A percentile compares a stretch with the other conserved stretches of the same genome.
These are phyloP conservation scores for Coemansia sp. DNA, from an alignment of 192 early-diverging fungal species.

Conservation along the genomic window DNA sequence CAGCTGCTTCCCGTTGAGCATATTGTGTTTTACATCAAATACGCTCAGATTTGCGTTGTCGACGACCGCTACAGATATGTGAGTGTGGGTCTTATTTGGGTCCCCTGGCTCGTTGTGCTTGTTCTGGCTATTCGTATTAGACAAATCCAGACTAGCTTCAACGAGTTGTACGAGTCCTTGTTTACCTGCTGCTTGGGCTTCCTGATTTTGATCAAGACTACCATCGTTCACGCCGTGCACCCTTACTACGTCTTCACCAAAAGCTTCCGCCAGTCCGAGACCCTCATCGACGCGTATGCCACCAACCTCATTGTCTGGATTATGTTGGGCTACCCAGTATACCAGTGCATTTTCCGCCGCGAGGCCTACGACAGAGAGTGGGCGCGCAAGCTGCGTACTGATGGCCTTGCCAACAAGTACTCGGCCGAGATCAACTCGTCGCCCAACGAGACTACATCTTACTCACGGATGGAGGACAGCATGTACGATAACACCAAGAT, in stretches of 20 bases:
- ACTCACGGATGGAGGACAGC: slow-evolving; percentile 10
- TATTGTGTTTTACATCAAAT: slow-evolving; percentile 7
- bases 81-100: slow-evolving; percentile 27
- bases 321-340: slow-evolving; percentile 21
- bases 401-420: slow-evolving; percentile 15
- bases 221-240: slow-evolving; percentile 15
- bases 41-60: slow-evolving; percentile 15
- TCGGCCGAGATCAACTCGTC: slow-evolving; percentile 2
- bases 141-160: slow-evolving; percentile 19
- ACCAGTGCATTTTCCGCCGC: slow-evolving; percentile 13
- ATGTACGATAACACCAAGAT: slow-evolving; percentile 6
- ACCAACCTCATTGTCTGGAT: slow-evolving; percentile 13
- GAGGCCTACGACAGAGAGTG: slow-evolving; percentile 21
- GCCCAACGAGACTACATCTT: slow-evolving; percentile 1
- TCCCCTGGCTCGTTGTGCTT: slow-evolving; percentile 6
- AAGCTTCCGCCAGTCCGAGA: slow-evolving; percentile 10
- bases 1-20: slow-evolving; percentile 13
- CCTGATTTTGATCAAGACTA: slow-evolving; percentile 21
- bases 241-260: slow-evolving; percentile 19
- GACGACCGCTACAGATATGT: slow-evolving; percentile 17
- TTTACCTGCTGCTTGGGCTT: slow-evolving; percentile 11
- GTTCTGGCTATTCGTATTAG: slow-evolving; percentile 10
- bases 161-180: slow-evolving; percentile 7
- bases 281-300: slow-evolving; percentile 9
- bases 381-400: slow-evolving; percentile 17